Conservation (phyloP, 345 rosid genomes). For the Gynandropsis gynandra region DNA sequence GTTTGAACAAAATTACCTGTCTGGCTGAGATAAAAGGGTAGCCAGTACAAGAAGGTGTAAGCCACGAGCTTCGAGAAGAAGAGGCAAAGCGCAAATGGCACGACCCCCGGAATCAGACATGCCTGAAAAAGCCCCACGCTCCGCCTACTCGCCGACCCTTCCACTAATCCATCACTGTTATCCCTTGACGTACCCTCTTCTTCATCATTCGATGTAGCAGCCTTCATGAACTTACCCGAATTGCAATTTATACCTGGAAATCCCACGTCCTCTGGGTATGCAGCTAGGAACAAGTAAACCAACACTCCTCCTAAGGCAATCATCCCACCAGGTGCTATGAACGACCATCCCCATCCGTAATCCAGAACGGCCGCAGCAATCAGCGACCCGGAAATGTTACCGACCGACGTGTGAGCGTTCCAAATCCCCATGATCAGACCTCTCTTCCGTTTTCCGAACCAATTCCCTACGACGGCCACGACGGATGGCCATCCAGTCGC, state of each 20-base stretch:
- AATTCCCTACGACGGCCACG: constrained; percentile 92
- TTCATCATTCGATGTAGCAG: constrained; percentile 16
- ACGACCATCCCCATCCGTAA: constrained; percentile 96
- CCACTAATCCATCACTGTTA: constrained; percentile 12
- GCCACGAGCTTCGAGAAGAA: constrained; percentile 93
- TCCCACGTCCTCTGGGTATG: constrained; percentile 92
- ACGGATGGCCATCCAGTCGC: constrained; percentile 98
- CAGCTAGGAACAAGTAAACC: constrained; percentile 73
- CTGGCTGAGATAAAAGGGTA: constrained; percentile 86
- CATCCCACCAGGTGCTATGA: constrained; percentile 68
- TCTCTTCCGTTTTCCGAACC: constrained; percentile 88
- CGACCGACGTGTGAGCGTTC: constrained; percentile 95
- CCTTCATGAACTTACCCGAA: constrained; percentile 38
- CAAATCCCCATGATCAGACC: constrained; percentile 97
- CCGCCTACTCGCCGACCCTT: constrained; percentile 41
- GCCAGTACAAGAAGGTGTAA: constrained; percentile 85
- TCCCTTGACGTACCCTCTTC: constrained; percentile 18
- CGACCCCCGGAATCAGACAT: constrained; percentile 86
- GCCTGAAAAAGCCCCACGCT: constrained; percentile 83
- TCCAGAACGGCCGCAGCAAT: constrained; percentile 87
- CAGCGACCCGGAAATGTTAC: constrained; percentile 83
- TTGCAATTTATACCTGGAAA: constrained; percentile 39
- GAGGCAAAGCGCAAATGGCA: constrained; percentile 79
- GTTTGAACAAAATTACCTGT: too few relatives aligned
- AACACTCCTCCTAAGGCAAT: constrained; percentile 61